These are phyloP conservation scores for Coemansia reversa DNA, from an alignment of 192 early-diverging fungal species.

Conservation along the genomic window DNA sequence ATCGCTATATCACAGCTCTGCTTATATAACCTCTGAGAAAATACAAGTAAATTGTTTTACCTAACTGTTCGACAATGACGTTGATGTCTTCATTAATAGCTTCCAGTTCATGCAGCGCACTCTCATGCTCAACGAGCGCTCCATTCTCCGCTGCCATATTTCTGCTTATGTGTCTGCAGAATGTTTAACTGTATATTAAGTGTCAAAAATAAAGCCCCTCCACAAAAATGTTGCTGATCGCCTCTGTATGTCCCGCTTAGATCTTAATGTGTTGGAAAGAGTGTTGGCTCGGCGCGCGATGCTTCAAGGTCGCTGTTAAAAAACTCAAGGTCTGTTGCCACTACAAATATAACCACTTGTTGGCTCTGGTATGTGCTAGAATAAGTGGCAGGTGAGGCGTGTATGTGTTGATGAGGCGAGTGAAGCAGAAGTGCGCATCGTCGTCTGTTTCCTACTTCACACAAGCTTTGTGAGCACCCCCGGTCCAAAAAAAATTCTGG, in stretches of 20 bases:
- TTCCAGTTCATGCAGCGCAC: constrained; percentile 28
- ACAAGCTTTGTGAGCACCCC: not conserved
- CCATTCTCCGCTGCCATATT: constrained; percentile 37
- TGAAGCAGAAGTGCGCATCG: not conserved
- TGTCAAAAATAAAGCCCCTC: not conserved
- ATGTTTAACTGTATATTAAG: constrained; percentile 4
- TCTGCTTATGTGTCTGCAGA: constrained; percentile 1
- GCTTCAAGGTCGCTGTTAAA: not conserved
- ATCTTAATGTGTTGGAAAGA: not conserved
- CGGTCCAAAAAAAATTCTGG: constrained; percentile 17
- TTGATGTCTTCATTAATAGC: constrained; percentile 42
- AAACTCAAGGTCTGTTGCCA: not conserved
- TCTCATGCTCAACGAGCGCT: constrained; percentile 24
- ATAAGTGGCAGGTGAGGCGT: not conserved
- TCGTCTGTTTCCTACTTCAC: not conserved
- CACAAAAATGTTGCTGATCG: not conserved
- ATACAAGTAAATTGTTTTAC: constrained; percentile 4
- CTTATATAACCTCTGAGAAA: not conserved
- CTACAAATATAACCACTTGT: not conserved
- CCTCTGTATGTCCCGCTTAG: not conserved
- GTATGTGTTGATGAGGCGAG: not conserved
- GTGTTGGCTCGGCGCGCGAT: not conserved
- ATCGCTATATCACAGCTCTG: not conserved
- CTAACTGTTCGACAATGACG: constrained; percentile 47
- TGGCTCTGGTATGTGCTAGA: not conserved